These are phyloP conservation scores for Suhomyces maxii DNA, from an alignment of 1,139 yeast species.

Conservation along the genomic window DNA sequence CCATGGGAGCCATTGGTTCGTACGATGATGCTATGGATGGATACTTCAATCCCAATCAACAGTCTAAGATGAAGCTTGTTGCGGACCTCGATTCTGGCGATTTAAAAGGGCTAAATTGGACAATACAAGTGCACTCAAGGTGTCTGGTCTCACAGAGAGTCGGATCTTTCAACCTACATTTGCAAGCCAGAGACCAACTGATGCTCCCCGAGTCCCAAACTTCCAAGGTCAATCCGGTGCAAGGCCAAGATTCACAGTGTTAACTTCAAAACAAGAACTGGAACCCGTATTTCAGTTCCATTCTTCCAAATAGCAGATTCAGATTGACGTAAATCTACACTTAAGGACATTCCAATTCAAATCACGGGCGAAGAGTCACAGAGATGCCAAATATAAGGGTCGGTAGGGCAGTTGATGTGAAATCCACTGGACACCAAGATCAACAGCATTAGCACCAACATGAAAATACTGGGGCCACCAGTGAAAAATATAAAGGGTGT, in stretches of 20 bases:
- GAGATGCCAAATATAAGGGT: slow-evolving; percentile 39
- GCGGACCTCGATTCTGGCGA: slow-evolving; percentile 48
- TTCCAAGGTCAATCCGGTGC: slow-evolving; percentile 61
- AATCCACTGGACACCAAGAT: not conserved
- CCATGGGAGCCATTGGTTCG: slow-evolving; percentile 57
- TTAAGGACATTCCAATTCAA: slow-evolving; percentile 32
- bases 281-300: slow-evolving; percentile 55
- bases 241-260: slow-evolving; percentile 69
- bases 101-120: slow-evolving; percentile 28
- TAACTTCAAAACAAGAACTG: slow-evolving; percentile 54
- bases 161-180: slow-evolving; percentile 62
- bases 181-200: slow-evolving; percentile 52
- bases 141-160: slow-evolving; percentile 71
- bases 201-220: slow-evolving; percentile 62
- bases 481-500: too few relatives aligned
- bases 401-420: slow-evolving; percentile 44
- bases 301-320: slow-evolving; percentile 56
- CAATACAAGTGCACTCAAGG: slow-evolving; percentile 55
- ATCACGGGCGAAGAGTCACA: slow-evolving; percentile 32
- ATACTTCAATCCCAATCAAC: slow-evolving; percentile 54
- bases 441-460: too few relatives aligned
- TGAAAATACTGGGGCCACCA: too few relatives aligned
- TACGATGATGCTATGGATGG: slow-evolving; percentile 43
- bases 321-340: slow-evolving; percentile 39
- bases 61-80: slow-evolving; percentile 54